phyloP scores from a whole-genome alignment of 805 yeast genomes.

The Ogataea nitratoaversa region DNA sequence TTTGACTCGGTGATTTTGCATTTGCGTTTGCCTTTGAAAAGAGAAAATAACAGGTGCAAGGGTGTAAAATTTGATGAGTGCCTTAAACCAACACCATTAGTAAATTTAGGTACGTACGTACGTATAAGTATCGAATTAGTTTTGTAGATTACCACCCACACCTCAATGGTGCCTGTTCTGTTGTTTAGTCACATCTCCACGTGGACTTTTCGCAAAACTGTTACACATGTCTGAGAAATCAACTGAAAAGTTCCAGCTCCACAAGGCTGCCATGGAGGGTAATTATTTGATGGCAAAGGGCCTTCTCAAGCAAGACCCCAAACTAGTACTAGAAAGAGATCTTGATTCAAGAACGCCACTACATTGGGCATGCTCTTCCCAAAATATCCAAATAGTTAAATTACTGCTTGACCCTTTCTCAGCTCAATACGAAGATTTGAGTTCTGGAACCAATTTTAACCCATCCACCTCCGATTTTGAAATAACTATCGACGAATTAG shows the following conservation, averaged over 20 bases:
- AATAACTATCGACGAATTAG: slow-evolving; percentile 61
- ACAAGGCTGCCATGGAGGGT: slow-evolving; percentile 65
- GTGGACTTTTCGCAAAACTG: no score
- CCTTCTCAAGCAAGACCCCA: slow-evolving; percentile 47
- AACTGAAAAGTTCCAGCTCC: slow-evolving; percentile 31
- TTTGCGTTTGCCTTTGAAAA: no score
- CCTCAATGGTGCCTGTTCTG: no score
- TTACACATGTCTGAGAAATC: not conserved
- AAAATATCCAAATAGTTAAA: slow-evolving; percentile 48
- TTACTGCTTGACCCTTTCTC: slow-evolving; percentile 38
- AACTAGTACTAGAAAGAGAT: slow-evolving; percentile 47
- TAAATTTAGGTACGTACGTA: no score
- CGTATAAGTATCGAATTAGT: no score
- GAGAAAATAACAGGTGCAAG: no score
- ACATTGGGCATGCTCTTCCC: slow-evolving; percentile 83
- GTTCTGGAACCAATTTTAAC: not conserved
- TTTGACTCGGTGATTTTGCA: no score
- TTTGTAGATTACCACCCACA: no score
- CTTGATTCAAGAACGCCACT: slow-evolving; percentile 75
- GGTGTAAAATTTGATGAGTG: no score
- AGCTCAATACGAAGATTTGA: slow-evolving; percentile 6
- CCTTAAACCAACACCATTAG: no score
- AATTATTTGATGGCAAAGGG: slow-evolving; percentile 48
- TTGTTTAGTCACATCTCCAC: no score
- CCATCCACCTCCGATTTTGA: slow-evolving; percentile 19